Base-by-base conservation (phyloP, 257 asterid genomes). In the Jacaranda copaia region DNA sequence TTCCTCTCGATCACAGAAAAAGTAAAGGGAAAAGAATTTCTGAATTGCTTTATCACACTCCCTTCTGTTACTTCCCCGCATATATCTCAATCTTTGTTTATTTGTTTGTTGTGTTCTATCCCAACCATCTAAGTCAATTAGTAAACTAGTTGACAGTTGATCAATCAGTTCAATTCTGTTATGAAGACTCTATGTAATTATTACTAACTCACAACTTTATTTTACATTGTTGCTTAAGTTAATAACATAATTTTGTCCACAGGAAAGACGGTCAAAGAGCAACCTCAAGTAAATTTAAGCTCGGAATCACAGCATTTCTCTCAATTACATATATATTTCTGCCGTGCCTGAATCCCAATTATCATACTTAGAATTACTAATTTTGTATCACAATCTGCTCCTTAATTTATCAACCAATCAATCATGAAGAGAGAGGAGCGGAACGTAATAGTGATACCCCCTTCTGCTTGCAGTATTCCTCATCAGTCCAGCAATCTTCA, bases 401-500 rank as follows among this genome's bases (percentile, higher is more conserved):
- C 32, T 25, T 25, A 25, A 25, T 7, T 20, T 20, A 46, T 39
- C 4, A 48, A 73, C 56, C 16, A 66, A 39, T 35, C 61, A 56
- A 73, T 52, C 18, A 36, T 51, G 36, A 42, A 25, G 32, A 25
- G 32, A 25, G 32, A 25, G 32, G 32, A 25, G 32, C 32, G 32
- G 32, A 25, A 25, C 32, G 32, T 25, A 25, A 58, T 46, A 2
- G 52, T 3, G 36, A 75, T 88, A 94, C 98, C 98, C 85, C 97
- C 10, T 94, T 87, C 39, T 75, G 78, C 80, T 63, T 89, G 96
- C 98, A 92, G 83, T 87, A 92, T 38, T 94, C 97, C 68, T 82
- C 91, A 77, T 94, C 98, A 10, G 92, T 42, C 98, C 98, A 94
- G 92, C 98, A 92, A 66, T 92, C 91, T 83, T 94, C 98, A 66